Evolutionary conservation across 768 basidiomycete species (phyloP).

Genomic region (Bullera alba): DNA sequence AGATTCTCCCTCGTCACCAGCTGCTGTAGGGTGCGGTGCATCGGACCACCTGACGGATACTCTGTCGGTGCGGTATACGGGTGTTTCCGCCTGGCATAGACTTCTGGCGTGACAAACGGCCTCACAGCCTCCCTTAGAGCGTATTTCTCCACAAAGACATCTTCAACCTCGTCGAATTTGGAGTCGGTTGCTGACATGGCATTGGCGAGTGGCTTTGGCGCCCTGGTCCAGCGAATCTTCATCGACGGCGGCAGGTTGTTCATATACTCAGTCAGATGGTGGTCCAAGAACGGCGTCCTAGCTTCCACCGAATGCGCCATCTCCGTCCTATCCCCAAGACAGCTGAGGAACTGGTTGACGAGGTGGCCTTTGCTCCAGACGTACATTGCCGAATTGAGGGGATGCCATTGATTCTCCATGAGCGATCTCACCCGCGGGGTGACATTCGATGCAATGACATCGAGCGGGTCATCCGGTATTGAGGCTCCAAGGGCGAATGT

Average conservation of each 20-base stretch:
- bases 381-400: slow-evolving; percentile 34
- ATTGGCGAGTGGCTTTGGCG: neutral
- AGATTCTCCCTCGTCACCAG: slow-evolving; percentile 25
- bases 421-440: slow-evolving; percentile 4
- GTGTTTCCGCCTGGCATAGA: slow-evolving; percentile 27
- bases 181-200: neutral
- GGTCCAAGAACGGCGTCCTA: slow-evolving; percentile 37
- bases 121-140: slow-evolving; percentile 36
- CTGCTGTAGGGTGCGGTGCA: slow-evolving; percentile 17
- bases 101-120: slow-evolving; percentile 36
- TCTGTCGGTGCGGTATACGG: slow-evolving; percentile 24
- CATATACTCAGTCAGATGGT: slow-evolving; percentile 32
- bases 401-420: slow-evolving; percentile 32
- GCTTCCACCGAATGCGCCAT: slow-evolving; percentile 41
- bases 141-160: slow-evolving; percentile 27
- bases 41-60: slow-evolving; percentile 16
- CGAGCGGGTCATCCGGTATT: slow-evolving; percentile 10
- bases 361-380: slow-evolving; percentile 29
- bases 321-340: slow-evolving; percentile 37
- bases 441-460: slow-evolving; percentile 18
- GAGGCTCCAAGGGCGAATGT: neutral
- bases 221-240: slow-evolving; percentile 12
- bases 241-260: slow-evolving; percentile 16
- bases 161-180: neutral
- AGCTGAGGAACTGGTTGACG: slow-evolving; percentile 31